phyloP scores from a whole-genome alignment of 2,329 filamentous ascomycete genomes.

The Delphinella strobiligena region DNA sequence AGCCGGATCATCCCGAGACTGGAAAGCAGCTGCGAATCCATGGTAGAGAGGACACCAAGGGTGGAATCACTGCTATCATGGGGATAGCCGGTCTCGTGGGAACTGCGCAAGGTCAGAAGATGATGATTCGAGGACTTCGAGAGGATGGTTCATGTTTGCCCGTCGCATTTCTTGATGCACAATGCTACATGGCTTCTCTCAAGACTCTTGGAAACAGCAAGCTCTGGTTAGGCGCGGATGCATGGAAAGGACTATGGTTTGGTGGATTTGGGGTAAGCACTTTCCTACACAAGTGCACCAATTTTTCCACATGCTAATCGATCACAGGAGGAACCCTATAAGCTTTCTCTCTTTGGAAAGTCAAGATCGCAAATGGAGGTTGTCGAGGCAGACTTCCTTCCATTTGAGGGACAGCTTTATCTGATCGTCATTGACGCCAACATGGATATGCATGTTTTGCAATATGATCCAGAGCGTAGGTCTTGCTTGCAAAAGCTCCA shows the following conservation, averaged over 20 bases:
- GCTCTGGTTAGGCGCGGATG: constrained; percentile 77
- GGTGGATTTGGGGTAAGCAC: constrained; percentile 65
- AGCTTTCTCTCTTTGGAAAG: constrained; percentile 86
- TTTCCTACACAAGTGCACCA: no score
- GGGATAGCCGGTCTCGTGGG: constrained; percentile 76
- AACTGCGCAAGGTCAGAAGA: constrained; percentile 84
- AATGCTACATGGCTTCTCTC: constrained; percentile 77
- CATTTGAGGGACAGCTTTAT: constrained; percentile 69
- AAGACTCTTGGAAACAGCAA: constrained; percentile 76
- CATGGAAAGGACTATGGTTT: constrained; percentile 90
- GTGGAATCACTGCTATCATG: constrained; percentile 78
- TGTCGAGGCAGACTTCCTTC: constrained; percentile 74
- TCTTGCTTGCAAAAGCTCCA: background rate
- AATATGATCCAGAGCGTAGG: constrained; percentile 90
- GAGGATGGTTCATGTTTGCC: constrained; percentile 87
- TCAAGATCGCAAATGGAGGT: constrained; percentile 67
- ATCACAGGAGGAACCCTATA: constrained; percentile 77
- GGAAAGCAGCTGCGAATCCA: constrained; percentile 76
- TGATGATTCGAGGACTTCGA: constrained; percentile 90
- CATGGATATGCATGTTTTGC: constrained; percentile 74
- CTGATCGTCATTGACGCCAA: constrained; percentile 76
- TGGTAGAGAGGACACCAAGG: constrained; percentile 82
- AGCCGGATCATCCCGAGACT: constrained; percentile 74
- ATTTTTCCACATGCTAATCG: background rate
- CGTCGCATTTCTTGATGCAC: constrained; percentile 96